Evolutionary conservation across 2,329 filamentous ascomycete species (phyloP).

Genomic region (Trichoderma aggressivum): DNA sequence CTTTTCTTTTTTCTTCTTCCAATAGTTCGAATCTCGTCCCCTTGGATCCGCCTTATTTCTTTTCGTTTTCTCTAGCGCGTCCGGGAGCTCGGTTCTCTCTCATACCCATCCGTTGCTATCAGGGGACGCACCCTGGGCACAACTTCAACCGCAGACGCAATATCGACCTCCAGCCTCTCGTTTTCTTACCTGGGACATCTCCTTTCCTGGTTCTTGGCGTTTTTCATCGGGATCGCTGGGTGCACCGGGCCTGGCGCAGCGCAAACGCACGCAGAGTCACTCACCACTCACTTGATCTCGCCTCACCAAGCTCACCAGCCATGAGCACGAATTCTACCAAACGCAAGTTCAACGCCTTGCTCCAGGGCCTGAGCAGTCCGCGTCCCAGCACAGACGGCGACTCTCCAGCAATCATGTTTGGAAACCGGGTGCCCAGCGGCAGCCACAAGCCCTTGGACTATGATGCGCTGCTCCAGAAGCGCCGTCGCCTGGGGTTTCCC

Average conservation of each 20-base stretch:
- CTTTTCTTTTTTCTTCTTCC: neutral
- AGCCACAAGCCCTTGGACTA: constrained; percentile 27
- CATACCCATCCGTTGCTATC: neutral
- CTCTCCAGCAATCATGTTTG: constrained; percentile 8
- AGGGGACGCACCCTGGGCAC: neutral
- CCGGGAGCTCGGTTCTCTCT: neutral
- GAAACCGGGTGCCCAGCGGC: constrained; percentile 18
- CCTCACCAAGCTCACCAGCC: neutral
- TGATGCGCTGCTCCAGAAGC: constrained; percentile 48
- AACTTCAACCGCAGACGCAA: neutral
- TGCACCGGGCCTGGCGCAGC: neutral
- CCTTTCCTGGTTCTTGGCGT: neutral
- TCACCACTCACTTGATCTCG: neutral
- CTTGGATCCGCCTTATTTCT: neutral
- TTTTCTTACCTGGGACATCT: neutral
- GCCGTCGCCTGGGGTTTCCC: constrained; percentile 48
- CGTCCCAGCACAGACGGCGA: constrained; percentile 20
- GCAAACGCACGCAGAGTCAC: neutral
- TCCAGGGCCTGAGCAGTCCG: constrained; percentile 60
- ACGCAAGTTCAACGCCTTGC: constrained; percentile 74
- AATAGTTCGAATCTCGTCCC: neutral
- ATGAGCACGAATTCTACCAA: constrained; percentile 70
- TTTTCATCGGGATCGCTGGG: neutral
- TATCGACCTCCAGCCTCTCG: neutral
- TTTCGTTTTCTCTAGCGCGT: neutral